Base-by-base conservation (phyloP, 495 filamentous ascomycete species). In the Neurospora pannonica region DNA sequence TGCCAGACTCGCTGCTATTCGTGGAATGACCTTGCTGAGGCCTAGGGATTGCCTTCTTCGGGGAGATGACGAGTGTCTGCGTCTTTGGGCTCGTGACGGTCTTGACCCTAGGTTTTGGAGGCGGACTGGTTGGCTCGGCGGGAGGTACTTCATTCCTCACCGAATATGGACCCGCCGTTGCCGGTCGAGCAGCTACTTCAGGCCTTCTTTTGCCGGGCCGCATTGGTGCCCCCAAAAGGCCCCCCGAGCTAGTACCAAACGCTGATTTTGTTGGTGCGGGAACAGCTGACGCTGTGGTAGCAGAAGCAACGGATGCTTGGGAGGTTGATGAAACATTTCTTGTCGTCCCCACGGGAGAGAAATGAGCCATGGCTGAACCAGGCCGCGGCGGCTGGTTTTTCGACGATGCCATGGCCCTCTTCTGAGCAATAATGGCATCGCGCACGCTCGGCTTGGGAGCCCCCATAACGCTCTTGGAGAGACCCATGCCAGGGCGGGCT, bases 351-450 rank as follows among this genome's bases (percentile, higher is more conserved):
- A 83, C 84, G 31, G 90, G 89, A 15, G 91, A 88, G 67, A 91
- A 87, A 54, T 85, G 84, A 24, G 90, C 85, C 87, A 92, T 92
- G 70, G 92, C 92, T 38, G 94, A 95, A 72, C 88, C 91, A 5
- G 93, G 92, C 19, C 93, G 89, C 48, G 90, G 84, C 24, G 90
- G 90, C 21, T 92, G 77, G 48, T 86, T 87, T 79, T 87, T 91
- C 36, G 87, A 67, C 28, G 54, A 82, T 72, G 87, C 86, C 71
- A 88, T 82, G 46, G 88, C 87, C 37, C 89, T 93, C 83, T 94
- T 95, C 75, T 94, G 91, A 6, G 93, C 94, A 72, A 94, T 86
- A 83, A 97, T 95, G 9, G 92, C 88, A 74, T 97, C 94, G 74
- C 86, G 84, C 21, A 89, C 70, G 67, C 86, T 88, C 85, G 94